Conservation (phyloP, 2,329 filamentous ascomycete genomes). For the Shiraia bambusicola region DNA sequence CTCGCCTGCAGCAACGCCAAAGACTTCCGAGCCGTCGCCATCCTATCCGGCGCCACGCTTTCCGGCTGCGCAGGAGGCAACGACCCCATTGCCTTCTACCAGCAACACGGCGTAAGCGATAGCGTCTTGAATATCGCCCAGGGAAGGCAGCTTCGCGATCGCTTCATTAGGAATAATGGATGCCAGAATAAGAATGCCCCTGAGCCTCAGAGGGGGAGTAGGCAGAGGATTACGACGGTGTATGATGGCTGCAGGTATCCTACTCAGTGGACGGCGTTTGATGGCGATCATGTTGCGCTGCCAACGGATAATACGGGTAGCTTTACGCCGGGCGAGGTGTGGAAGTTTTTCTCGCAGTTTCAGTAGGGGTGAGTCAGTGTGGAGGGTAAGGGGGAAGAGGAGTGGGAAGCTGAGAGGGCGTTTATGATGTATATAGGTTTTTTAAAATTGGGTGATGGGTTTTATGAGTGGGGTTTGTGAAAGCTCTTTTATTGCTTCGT, state of each 20-base stretch:
- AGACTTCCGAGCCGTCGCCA: slow-evolving; percentile 45
- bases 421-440: slow-evolving; percentile 1
- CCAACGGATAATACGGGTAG: slow-evolving; percentile 18
- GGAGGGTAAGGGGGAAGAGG: background rate
- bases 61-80: slow-evolving; percentile 37
- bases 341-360: slow-evolving; percentile 39
- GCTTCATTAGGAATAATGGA: slow-evolving; percentile 44
- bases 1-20: slow-evolving; percentile 47
- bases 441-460: no score
- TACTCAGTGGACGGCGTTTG: slow-evolving; percentile 33
- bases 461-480: no score
- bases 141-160: slow-evolving; percentile 44
- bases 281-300: slow-evolving; percentile 23
- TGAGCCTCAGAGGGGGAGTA: slow-evolving; percentile 21
- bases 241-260: slow-evolving; percentile 40
- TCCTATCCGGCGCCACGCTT: slow-evolving; percentile 21
- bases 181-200: slow-evolving; percentile 25
- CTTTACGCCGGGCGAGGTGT: slow-evolving; percentile 30
- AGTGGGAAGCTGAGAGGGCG: no score
- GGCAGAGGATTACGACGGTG: slow-evolving; percentile 15
- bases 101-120: slow-evolving; percentile 46
- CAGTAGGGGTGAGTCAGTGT: slow-evolving; percentile 1
- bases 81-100: slow-evolving; percentile 45
- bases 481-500: no score
- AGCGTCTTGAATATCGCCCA: slow-evolving; percentile 39